phyloP scores from a whole-genome alignment of 176 grass and related monocot genomes.

The Eleusine coracana region DNA sequence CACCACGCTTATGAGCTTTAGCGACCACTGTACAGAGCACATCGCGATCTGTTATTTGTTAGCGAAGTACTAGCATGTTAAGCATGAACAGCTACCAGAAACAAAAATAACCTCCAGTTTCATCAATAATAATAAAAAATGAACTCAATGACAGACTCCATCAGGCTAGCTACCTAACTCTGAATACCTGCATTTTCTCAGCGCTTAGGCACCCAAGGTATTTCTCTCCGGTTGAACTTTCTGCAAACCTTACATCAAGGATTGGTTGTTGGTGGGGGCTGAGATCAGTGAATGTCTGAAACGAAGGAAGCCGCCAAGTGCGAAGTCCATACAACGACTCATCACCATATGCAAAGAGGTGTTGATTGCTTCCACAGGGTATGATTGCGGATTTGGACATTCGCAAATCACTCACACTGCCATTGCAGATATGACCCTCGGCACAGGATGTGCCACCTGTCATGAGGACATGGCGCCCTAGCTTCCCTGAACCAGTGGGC shows the following conservation, averaged over 20 bases:
- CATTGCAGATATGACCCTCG: conserved; percentile 44
- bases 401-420: conserved; percentile 64
- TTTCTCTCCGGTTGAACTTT: conserved; percentile 36
- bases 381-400: conserved; percentile 84
- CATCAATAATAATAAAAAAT: background rate
- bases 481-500: conserved; percentile 54
- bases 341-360: conserved; percentile 75
- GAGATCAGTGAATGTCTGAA: conserved; percentile 53
- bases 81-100: background rate
- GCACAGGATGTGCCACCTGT: conserved; percentile 39
- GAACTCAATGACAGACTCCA: conserved; percentile 1
- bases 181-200: conserved; percentile 72
- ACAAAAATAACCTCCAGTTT: conserved; percentile 1
- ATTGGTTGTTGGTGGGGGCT: conserved; percentile 64
- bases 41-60: background rate
- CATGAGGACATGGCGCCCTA: conserved; percentile 64
- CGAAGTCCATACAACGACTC: conserved; percentile 59
- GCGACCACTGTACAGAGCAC: conserved; percentile 27
- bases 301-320: conserved; percentile 64
- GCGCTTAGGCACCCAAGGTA: conserved; percentile 84
- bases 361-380: conserved; percentile 26
- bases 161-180: conserved; percentile 29
- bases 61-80: background rate
- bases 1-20: background rate
- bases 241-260: conserved; percentile 84